These are phyloP conservation scores for Trichosanthes cucumerina DNA, from an alignment of 306 rosid species.

Conservation along the genomic window DNA sequence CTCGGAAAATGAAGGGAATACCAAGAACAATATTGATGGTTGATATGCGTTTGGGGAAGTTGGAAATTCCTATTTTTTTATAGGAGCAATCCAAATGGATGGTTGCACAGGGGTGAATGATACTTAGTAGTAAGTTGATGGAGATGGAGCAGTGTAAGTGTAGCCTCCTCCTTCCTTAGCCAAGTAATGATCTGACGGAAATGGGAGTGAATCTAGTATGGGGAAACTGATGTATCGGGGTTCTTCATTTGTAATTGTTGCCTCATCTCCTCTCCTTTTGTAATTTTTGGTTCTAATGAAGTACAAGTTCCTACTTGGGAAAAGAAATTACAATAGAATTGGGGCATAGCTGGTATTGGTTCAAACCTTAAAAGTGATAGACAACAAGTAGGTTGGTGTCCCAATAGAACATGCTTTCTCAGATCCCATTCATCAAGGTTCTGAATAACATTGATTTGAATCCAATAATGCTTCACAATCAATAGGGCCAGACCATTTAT, in stretches of 20 bases:
- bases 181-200: not conserved
- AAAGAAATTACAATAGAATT: not conserved
- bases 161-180: not conserved
- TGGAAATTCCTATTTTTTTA: not conserved
- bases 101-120: not conserved
- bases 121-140: not conserved
- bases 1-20: not conserved
- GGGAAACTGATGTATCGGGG: not conserved
- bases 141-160: not conserved
- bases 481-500: conserved; percentile 23
- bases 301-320: not conserved
- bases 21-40: not conserved
- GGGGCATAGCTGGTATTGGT: conserved; percentile 52
- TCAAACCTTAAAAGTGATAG: conserved; percentile 52
- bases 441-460: conserved; percentile 45
- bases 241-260: not conserved
- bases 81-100: not conserved
- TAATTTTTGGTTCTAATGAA: not conserved
- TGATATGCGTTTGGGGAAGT: not conserved
- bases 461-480: conserved; percentile 35
- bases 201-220: not conserved
- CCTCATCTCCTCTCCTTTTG: not conserved
- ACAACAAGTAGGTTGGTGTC: conserved; percentile 42
- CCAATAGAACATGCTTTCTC: conserved; percentile 33
- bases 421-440: conserved; percentile 47